These are phyloP conservation scores for Brassica juncea DNA, from an alignment of 345 rosid species.

Conservation along the genomic window DNA sequence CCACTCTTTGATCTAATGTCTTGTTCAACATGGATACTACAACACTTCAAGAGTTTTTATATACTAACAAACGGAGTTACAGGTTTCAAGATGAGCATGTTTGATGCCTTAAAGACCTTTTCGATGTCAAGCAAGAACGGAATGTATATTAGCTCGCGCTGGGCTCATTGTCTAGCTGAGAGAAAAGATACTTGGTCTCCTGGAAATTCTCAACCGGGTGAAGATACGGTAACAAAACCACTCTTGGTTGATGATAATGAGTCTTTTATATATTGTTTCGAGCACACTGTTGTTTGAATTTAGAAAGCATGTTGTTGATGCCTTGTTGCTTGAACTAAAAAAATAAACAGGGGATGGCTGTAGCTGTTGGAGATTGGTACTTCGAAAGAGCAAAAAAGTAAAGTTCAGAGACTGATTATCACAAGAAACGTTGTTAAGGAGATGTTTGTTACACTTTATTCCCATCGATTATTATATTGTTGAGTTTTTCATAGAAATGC, in stretches of 20 bases:
- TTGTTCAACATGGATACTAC: no score
- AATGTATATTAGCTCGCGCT: constrained; percentile 6
- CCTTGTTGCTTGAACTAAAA: constrained; percentile 7
- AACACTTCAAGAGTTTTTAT: no score
- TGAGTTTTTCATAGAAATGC: not conserved
- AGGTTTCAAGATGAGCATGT: constrained; percentile 30
- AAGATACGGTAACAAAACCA: not conserved
- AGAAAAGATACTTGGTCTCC: constrained; percentile 32
- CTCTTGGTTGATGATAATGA: not conserved
- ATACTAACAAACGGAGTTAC: no score
- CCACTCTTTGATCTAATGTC: not conserved
- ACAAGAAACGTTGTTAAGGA: not conserved
- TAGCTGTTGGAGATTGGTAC: constrained; percentile 91
- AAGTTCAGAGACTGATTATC: constrained; percentile 56
- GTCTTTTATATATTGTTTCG: not conserved
- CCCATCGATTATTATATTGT: not conserved
- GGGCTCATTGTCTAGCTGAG: constrained; percentile 38
- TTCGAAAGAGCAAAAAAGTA: constrained; percentile 50
- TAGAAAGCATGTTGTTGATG: not conserved
- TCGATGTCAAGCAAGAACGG: constrained; percentile 22
- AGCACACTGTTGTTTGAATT: not conserved
- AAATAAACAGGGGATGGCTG: constrained; percentile 65
- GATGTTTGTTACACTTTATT: not conserved
- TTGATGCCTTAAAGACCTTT: constrained; percentile 26
- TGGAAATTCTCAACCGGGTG: not conserved